phyloP scores from a whole-genome alignment of 306 rosid species.

The Arachis stenosperma region DNA sequence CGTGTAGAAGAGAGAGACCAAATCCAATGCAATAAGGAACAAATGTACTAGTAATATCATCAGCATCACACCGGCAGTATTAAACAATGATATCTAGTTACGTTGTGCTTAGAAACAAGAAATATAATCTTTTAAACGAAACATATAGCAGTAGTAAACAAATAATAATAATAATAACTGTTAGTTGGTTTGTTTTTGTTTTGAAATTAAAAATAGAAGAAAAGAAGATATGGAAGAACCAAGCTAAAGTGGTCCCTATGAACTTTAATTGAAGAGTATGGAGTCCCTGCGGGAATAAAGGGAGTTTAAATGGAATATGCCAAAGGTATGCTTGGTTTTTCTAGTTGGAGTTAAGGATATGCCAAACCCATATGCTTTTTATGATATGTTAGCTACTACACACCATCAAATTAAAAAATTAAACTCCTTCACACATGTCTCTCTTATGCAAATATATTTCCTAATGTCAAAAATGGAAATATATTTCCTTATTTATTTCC shows the following conservation, averaged over 20 bases:
- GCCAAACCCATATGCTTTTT: slow-evolving; percentile 28
- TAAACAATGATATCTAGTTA: background rate
- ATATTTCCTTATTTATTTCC: background rate
- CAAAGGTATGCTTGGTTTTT: background rate
- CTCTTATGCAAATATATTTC: background rate
- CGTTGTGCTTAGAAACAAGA: background rate
- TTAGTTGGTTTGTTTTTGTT: too few species aligned
- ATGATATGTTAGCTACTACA: background rate
- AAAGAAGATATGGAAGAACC: background rate
- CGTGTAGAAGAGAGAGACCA: background rate
- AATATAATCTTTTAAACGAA: background rate
- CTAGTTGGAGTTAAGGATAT: background rate
- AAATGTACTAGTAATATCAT: background rate
- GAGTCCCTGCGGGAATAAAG: slow-evolving; percentile 35
- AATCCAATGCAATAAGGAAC: background rate
- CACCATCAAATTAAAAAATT: background rate
- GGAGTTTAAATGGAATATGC: slow-evolving; percentile 34
- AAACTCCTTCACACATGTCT: background rate
- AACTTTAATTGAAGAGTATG: slow-evolving; percentile 1
- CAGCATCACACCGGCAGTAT: background rate
- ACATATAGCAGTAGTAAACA: background rate
- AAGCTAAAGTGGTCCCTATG: background rate
- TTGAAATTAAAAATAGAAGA: background rate
- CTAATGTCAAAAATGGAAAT: background rate
- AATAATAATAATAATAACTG: background rate